phyloP scores from a whole-genome alignment of 306 rosid species.

The Lotus japonicus region DNA sequence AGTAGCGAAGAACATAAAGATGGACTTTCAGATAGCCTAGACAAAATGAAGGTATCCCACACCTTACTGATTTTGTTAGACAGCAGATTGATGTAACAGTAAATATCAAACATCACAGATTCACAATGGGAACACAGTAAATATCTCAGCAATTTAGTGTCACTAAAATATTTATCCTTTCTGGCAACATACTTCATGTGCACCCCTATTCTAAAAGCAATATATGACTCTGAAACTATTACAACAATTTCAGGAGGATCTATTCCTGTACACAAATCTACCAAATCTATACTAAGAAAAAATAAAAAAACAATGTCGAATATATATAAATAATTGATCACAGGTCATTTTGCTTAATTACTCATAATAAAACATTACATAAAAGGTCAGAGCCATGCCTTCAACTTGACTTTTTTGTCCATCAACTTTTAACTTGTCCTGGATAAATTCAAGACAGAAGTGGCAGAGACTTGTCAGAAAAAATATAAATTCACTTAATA shows the following conservation, averaged over 20 bases:
- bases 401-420: slow-evolving; percentile 29
- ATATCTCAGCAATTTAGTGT: not conserved
- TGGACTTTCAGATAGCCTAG: not conserved
- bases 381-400: slow-evolving; percentile 33
- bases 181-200: not conserved
- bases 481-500: not conserved
- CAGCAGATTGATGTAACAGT: not conserved
- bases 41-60: not conserved
- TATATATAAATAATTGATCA: not conserved
- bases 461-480: not conserved
- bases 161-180: not conserved
- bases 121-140: not conserved
- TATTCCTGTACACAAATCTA: not conserved
- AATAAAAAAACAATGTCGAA: not conserved
- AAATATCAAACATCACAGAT: no score
- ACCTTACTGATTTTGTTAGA: not conserved
- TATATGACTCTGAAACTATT: not conserved
- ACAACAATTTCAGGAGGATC: not conserved
- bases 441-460: slow-evolving; percentile 29
- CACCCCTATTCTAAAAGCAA: not conserved
- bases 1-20: not conserved
- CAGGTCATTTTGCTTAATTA: not conserved
- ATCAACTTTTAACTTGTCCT: slow-evolving; percentile 38
- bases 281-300: not conserved
- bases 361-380: not conserved